A percentile compares a stretch with the other conserved stretches of the same genome.
Conservation (phyloP, 371 early-diverging fungal species). For the Mortierella polycephala region DNA sequence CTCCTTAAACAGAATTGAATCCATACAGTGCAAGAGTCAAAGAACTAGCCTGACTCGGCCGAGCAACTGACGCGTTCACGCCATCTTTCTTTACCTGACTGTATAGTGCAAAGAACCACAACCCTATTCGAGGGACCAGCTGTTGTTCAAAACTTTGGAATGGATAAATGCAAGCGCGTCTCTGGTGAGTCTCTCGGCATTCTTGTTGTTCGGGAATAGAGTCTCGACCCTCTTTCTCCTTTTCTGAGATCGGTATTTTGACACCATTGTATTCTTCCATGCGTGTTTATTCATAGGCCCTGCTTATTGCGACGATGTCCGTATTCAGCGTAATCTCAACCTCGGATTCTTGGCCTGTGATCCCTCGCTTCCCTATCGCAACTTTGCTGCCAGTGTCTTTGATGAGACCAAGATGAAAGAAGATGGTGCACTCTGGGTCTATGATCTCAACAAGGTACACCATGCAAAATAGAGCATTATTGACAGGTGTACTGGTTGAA, state of each 20-base stretch:
- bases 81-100: not conserved
- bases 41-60: not conserved
- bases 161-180: conserved; percentile 17
- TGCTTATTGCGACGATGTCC: conserved; percentile 48
- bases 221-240: conserved; percentile 1
- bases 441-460: conserved; percentile 48
- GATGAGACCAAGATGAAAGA: conserved; percentile 49
- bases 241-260: not conserved
- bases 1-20: not conserved
- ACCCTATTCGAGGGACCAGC: not conserved
- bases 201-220: not conserved
- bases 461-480: not conserved
- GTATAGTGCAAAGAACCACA: not conserved
- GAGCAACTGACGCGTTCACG: not conserved
- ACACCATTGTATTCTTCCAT: not conserved
- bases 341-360: conserved; percentile 49
- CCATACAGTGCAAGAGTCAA: no score
- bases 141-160: conserved; percentile 1
- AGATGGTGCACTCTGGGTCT: conserved; percentile 51
- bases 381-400: conserved; percentile 49
- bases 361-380: conserved; percentile 49
- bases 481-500: not conserved
- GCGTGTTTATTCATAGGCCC: conserved; percentile 21
- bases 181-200: conserved; percentile 22
- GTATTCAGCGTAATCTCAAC: conserved; percentile 50